Base-by-base conservation (phyloP, 2,329 filamentous ascomycete genomes). In the Rutstroemia sp. region DNA sequence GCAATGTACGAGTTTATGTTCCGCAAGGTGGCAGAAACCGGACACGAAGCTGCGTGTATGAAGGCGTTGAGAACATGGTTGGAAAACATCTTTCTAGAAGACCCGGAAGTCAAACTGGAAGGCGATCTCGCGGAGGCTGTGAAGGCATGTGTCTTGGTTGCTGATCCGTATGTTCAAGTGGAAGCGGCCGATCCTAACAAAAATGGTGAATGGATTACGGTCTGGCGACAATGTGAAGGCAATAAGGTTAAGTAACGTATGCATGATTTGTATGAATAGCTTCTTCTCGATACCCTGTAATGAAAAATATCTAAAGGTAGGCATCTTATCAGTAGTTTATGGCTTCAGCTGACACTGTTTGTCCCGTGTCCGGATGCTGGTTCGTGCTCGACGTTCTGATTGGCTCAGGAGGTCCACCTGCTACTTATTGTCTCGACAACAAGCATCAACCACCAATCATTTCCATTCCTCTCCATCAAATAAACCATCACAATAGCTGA, bases 61-160 rank as follows among this genome's bases (percentile, higher is more conserved):
- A 73, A 74, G 57, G 76, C 73, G 21, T 70, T 81, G 59, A 76
- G 75, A n/a, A 76, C 72, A 59, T 79, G 78, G 65, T 74, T 81
- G n/a, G 74, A 76, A 2, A 81, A 85, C 65, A 84, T 88, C 80
- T 60, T 73, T 17, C 68, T 71, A 48, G 84, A 88, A 65, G 59
- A 73, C 0, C 77, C 78, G 1, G 70, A 73, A 0, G 73, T 88
- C 16, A 52, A 61, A 23, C 70, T 78, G 0, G 60, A 72, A 8
- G 75, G 73, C 1, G 58, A 67, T 1, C 61, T 88, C 5, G 75
- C 75, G 48, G 58, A 70, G 1, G 70, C 77, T 2, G 63, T 87
- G n/a, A 73, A 76, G 65, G 69, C 72, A 0, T 87, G 83, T 65
- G 72, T 88, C 37, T 59, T 69, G 2, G 65, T 83, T 7, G 81